A percentile compares a stretch with the other conserved stretches of the same genome.
phyloP scores from a whole-genome alignment of 1,284 basidiomycete species.

The Laetiporus sulphureus region DNA sequence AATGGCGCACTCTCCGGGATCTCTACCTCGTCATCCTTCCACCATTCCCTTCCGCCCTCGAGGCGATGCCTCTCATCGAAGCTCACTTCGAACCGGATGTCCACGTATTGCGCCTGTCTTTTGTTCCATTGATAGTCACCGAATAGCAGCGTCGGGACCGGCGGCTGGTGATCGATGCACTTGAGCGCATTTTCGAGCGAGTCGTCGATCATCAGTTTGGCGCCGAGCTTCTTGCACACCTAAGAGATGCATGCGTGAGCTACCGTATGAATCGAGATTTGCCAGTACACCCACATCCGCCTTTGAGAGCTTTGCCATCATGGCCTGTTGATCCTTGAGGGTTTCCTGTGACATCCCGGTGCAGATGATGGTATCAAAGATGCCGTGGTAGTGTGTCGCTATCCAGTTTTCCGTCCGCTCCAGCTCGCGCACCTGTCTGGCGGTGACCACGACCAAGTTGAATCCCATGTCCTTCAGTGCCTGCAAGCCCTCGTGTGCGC shows the following conservation, averaged over 20 bases:
- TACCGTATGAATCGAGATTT: neutral
- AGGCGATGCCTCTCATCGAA: conserved; percentile 50
- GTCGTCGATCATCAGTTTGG: conserved; percentile 71
- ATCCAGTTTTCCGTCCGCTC: conserved; percentile 66
- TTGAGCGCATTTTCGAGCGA: conserved; percentile 71
- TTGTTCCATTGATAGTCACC: conserved; percentile 76
- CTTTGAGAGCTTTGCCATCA: conserved; percentile 59
- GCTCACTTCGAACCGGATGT: conserved; percentile 46
- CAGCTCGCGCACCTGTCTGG: conserved; percentile 51
- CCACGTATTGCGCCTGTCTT: conserved; percentile 36
- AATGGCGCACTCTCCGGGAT: conserved; percentile 40
- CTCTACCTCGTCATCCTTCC: conserved; percentile 44
- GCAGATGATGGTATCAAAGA: conserved; percentile 68
- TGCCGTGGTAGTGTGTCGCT: conserved; percentile 56
- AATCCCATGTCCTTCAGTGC: conserved; percentile 58
- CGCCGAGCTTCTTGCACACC: conserved; percentile 59
- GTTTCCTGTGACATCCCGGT: conserved; percentile 67
- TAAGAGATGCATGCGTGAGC: conserved; percentile 17
- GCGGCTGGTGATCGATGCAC: conserved; percentile 36
- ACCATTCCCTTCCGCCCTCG: conserved; percentile 45
- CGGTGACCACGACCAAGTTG: conserved; percentile 69
- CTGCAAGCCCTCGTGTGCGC: conserved; percentile 56
- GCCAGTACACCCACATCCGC: conserved; percentile 43
- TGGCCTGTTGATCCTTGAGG: conserved; percentile 38
- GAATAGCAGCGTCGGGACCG: conserved; percentile 61